Evolutionary conservation across 495 filamentous ascomycete species (phyloP).

Genomic region (Collariella sp.): DNA sequence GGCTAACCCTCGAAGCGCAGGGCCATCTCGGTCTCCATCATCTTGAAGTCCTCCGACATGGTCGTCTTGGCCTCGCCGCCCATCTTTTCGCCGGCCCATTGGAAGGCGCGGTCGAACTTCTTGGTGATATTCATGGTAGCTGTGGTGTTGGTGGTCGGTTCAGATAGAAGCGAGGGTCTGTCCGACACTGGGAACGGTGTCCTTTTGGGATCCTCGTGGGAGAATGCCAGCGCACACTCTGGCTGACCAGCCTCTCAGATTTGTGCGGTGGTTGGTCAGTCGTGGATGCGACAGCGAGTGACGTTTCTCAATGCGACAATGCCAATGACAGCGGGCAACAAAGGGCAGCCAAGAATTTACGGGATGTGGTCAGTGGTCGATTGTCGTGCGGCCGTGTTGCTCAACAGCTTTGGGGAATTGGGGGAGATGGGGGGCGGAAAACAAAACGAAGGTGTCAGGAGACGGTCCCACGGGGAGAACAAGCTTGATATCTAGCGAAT

Average conservation of each 20-base stretch:
- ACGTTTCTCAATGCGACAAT: slow-evolving; percentile 7
- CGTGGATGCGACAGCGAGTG: slow-evolving; percentile 1
- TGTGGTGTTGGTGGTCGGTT: background rate
- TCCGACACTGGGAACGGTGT: slow-evolving; percentile 3
- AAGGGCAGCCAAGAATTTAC: background rate
- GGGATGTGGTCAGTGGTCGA: background rate
- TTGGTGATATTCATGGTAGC: slow-evolving; percentile 82
- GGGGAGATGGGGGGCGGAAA: background rate
- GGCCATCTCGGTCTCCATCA: slow-evolving; percentile 85
- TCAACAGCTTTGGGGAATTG: background rate
- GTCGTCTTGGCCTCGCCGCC: slow-evolving; percentile 83
- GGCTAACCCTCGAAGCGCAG: slow-evolving; percentile 77
- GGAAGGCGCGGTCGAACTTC: slow-evolving; percentile 92
- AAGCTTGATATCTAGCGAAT: slow-evolving; percentile 16
- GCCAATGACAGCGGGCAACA: background rate
- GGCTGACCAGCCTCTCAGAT: slow-evolving; percentile 15
- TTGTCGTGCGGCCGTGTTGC: background rate
- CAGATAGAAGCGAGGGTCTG: background rate
- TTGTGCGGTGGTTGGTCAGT: slow-evolving; percentile 14
- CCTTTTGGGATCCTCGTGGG: slow-evolving; percentile 1
- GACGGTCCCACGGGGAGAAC: slow-evolving; percentile 1
- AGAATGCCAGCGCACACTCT: slow-evolving; percentile 2
- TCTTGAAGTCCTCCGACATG: slow-evolving; percentile 88
- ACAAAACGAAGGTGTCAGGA: slow-evolving; percentile 9
- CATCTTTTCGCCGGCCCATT: slow-evolving; percentile 98